Evolutionary conservation across 495 filamentous ascomycete genomes (phyloP), one percentile per base, ranked within the genome.

Genomic region (Aspergillus kassunensis): DNA sequence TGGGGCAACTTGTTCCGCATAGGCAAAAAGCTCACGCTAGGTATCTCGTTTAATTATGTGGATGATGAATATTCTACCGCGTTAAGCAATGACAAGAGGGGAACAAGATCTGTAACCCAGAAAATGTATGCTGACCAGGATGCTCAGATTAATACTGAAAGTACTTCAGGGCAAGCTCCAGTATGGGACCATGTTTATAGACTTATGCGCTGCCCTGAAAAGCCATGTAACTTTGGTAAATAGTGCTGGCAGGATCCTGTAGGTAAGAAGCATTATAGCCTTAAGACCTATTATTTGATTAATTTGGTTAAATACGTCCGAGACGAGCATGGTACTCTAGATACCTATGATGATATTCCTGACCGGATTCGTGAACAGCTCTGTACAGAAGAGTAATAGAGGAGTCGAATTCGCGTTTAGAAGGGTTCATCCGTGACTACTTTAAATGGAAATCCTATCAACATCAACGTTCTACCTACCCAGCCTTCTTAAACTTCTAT

Each of bases 231-330:
- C 30, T 11, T 5, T 3, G 7, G 13, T 33, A 6, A 33, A 6
- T 59, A 68, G 43, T 71, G 57, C 45, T 69, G 61, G 64, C 50
- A 57, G n/a, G 65, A 70, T 44, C 60, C 58, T 16, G 31, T 51
- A 12, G 57, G 58, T 15, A 67, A 64, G 47, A 67, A 65, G 44
- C 63, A 65, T 50, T 67, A 68, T 48, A 60, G 35, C 51, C 50
- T 72, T 6, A 44, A 46, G 18, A 65, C 57, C 16, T 54, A 67
- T 46, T 48, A 56, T 45, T 48, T 67, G 13, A 64, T n/a, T 25
- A 52, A 48, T 8, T 51, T 70, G 9, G 49, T 68, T 25, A 35
- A 56, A n/a, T 62, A 54, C 25, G 60, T 58, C 1, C 49, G 66
- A 30, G 44, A 66, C 23, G 50, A 61, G 37, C 59, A 54, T 45